Conservation (phyloP, 805 yeast genomes). For the Metschnikowia borealis region DNA sequence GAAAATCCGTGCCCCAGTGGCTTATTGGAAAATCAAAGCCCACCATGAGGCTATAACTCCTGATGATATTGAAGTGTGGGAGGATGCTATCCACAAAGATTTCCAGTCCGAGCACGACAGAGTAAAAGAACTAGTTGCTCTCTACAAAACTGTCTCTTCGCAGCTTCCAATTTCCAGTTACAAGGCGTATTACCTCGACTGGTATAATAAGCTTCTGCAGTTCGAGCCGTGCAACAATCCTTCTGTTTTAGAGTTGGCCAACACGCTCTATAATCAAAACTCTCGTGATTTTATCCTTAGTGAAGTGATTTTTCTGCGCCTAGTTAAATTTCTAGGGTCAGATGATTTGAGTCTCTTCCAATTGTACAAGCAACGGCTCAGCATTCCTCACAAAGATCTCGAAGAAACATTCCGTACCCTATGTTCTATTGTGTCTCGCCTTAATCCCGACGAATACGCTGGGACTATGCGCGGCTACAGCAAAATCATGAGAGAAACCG, state of each 20-base stretch:
- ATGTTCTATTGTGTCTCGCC: slow-evolving; percentile 38
- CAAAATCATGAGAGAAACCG: slow-evolving; percentile 25
- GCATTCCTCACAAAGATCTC: slow-evolving; percentile 38
- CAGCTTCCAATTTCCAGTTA: slow-evolving; percentile 3
- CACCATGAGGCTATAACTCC: slow-evolving; percentile 3
- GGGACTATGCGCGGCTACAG: slow-evolving; percentile 35
- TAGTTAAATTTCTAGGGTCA: slow-evolving; percentile 7
- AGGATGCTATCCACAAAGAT: slow-evolving; percentile 4
- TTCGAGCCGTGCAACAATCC: not conserved
- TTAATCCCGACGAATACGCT: slow-evolving; percentile 28
- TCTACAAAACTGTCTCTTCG: not conserved
- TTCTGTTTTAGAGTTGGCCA: not conserved
- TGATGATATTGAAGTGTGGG: slow-evolving; percentile 9
- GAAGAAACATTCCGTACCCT: slow-evolving; percentile 38
- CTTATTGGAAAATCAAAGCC: slow-evolving; percentile 5
- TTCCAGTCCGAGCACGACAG: not conserved
- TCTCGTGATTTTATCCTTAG: slow-evolving; percentile 24
- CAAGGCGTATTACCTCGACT: not conserved
- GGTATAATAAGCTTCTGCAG: not conserved
- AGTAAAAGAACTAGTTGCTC: not conserved
- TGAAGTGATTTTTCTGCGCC: slow-evolving; percentile 20
- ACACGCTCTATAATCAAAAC: not conserved
- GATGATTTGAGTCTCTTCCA: slow-evolving; percentile 16
- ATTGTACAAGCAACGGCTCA: slow-evolving; percentile 30
- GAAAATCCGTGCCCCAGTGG: not conserved